These are phyloP conservation scores for Saturnispora diversa DNA, from an alignment of 805 yeast species.

Conservation along the genomic window DNA sequence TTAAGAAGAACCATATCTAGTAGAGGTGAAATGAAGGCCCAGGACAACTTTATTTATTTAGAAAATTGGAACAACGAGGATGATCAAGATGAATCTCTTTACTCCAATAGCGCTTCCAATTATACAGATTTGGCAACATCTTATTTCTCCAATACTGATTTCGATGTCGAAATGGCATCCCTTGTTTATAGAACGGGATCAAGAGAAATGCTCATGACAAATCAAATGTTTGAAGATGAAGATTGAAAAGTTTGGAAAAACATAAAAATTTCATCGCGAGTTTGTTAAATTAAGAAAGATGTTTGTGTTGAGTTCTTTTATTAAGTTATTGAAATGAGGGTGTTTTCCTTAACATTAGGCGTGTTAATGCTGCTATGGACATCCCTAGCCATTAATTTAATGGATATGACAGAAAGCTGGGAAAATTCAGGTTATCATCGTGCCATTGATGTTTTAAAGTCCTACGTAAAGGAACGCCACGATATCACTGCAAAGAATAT, in stretches of 20 bases:
- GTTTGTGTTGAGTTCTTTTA: neutral
- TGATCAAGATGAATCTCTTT: constrained; percentile 9
- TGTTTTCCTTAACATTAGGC: neutral
- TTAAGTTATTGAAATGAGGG: neutral
- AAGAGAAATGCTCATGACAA: constrained; percentile 4
- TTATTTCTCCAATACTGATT: neutral
- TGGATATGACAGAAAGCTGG: constrained; percentile 30
- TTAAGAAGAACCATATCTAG: constrained; percentile 60
- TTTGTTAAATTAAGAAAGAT: neutral
- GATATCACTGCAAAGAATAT: constrained; percentile 52
- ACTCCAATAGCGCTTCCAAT: neutral
- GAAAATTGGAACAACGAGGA: constrained; percentile 13
- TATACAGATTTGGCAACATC: constrained; percentile 4
- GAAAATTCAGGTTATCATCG: constrained; percentile 52
- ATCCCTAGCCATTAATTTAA: neutral
- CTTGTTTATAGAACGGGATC: neutral
- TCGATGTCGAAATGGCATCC: neutral
- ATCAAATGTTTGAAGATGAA: constrained; percentile 2
- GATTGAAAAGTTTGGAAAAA: neutral
- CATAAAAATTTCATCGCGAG: too few relatives aligned
- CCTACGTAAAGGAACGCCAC: constrained; percentile 57
- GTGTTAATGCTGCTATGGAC: neutral
- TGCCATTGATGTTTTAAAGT: constrained; percentile 52
- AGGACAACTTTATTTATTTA: constrained; percentile 13
- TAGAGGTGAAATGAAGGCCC: constrained; percentile 22